Evolutionary conservation across 75 land plant species (phyloP), one percentile per base, ranked within the genome.

Genomic region (Ceratopteris richardii): DNA sequence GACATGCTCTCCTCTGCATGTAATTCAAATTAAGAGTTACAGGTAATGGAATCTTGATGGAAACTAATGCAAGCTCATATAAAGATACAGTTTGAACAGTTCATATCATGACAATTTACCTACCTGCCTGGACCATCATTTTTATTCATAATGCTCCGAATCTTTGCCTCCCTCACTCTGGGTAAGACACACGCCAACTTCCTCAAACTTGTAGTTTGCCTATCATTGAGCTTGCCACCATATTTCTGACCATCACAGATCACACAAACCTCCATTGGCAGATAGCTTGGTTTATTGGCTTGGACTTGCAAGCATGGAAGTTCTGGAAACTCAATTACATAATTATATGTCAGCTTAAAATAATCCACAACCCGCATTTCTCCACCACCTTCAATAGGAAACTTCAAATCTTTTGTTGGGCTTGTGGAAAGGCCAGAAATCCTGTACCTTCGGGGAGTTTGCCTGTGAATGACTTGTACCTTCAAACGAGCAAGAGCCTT

Each of bases 251-350:
- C 82, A 60, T 80, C 83, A 64, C 94, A 85, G 20, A 88, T 69
- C 37, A 84, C 64, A 68, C 94, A 85, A 54, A 90, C 75, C 78
- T 91, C 97, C 97, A 91, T 91, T 28, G 97, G 97, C 23, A 91
- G 75, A 52, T 91, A 91, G 42, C 83, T 85, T 39, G 86, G 75
- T 30, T 80, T 84, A 50, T 82, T 84, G 54, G 80, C 69, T 64
- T 93, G 79, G 24, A 91, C 75, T 56, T 84, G 85, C 72, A 91
- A 68, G 56, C 83, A 82, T 23, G 97, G 97, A 54, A 91, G 52
- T 27, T 84, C 77, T 24, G 71, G 62, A 43, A 66, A 91, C 40
- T 79, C 66, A 39, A 91, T 82, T 4, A 74, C 79, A 68, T 84
- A 75, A 53, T 82, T 71, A 51, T 91, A 88, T 0, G 77, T 78